Conservation (phyloP, 1,284 basidiomycete genomes). For the Microbotryum scabiosae region DNA sequence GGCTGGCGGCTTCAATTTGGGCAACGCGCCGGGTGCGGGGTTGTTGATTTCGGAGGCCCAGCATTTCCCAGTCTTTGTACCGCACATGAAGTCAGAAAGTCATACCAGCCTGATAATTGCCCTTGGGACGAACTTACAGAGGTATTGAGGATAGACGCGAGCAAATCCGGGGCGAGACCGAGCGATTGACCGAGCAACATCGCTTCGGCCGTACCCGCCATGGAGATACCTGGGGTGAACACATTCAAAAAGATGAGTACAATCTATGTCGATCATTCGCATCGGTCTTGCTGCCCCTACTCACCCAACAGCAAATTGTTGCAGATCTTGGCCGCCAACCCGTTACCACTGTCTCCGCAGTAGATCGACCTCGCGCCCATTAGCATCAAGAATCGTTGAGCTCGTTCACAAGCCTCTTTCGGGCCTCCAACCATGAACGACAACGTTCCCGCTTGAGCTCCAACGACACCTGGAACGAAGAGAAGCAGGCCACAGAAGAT, state of each 20-base stretch:
- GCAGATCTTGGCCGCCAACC: conserved; percentile 76
- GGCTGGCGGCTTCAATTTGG: conserved; percentile 50
- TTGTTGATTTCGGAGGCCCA: conserved; percentile 82
- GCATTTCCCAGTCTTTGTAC: conserved; percentile 45
- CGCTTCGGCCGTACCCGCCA: conserved; percentile 50
- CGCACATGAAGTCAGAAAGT: not conserved
- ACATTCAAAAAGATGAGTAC: not conserved
- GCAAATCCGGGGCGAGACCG: conserved; percentile 61
- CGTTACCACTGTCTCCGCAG: conserved; percentile 74
- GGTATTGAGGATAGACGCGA: conserved; percentile 72
- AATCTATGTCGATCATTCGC: not conserved
- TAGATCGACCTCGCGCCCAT: conserved; percentile 79
- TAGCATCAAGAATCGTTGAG: conserved; percentile 47
- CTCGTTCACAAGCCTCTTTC: conserved; percentile 49
- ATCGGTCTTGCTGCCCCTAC: not conserved
- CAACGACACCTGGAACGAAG: conserved; percentile 55
- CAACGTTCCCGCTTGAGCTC: conserved; percentile 74
- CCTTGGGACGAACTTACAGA: conserved; percentile 53
- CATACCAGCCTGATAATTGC: conserved; percentile 4
- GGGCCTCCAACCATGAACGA: conserved; percentile 83
- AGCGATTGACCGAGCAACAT: conserved; percentile 73
- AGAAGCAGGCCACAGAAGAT: not conserved
- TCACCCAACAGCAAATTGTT: conserved; percentile 50
- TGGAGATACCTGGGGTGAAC: conserved; percentile 28
- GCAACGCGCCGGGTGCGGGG: conserved; percentile 66